Base-by-base conservation (phyloP, 768 basidiomycete species). In the Mycena galopus region DNA sequence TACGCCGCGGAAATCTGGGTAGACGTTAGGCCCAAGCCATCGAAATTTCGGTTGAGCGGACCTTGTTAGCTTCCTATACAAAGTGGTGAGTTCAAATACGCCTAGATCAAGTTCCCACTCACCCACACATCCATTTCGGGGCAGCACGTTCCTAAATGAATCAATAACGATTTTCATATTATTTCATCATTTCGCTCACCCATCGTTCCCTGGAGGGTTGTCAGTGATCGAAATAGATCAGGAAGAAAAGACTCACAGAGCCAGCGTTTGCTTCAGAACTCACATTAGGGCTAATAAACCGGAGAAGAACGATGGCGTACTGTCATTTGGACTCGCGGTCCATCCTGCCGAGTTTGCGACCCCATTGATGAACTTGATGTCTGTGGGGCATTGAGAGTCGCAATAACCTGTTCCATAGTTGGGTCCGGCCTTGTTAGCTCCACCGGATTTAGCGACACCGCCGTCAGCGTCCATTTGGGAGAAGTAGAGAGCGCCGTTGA, bases 371-470 rank as follows among this genome's bases (percentile, higher is more conserved):
- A 90, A 90, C 79, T 91, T 90, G 80, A 90, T 84, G 75, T 90
- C 89, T 44, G 83, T 80, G 16, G 90, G 90, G 82, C 90, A 91
- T 80, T 91, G 90, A n/a, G 90, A 86, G 78, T 91, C 89, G 79
- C 90, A 90, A 81, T 91, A 91, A n/a, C 90, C 90, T n/a, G 89
- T 90, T 67, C 89, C 89, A 80, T 86, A 91, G 79, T 88, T 82
- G 61, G 84, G 82, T 44, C 85, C 85, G 33, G 89, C 89, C 47
- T 60, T 87, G 86, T 91, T 91, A 83, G 25, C 23, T 29, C 51
- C 51, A 29, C 17, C 17, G 12, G 51, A 53, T 53, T 53, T 81
- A 66, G 83, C 67, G 60, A 79, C 77, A 44, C 89, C 89, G 81
- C 89, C 89, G 74, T 90, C 89, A 14, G 84, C 84, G 75, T 87